Evolutionary conservation across 768 basidiomycete species (phyloP).

Genomic region (Tylopilus intermedius): DNA sequence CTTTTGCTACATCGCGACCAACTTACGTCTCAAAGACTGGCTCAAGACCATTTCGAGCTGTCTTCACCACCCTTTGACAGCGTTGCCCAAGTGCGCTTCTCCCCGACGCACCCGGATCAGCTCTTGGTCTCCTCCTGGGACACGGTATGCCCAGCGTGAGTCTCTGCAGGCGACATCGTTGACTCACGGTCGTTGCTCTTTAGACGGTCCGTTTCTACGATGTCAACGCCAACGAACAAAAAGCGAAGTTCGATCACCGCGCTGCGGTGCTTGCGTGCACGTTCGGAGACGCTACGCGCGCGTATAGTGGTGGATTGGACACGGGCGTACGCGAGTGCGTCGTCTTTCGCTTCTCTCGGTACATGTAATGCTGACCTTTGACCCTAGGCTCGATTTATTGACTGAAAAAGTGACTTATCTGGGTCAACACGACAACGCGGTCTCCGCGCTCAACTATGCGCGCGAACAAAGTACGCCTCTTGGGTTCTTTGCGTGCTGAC

Average conservation of each 20-base stretch:
- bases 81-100: slow-evolving; percentile 75
- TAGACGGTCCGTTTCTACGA: slow-evolving; percentile 61
- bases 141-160: slow-evolving; percentile 39
- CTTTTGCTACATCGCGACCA: background rate
- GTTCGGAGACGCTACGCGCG: slow-evolving; percentile 62
- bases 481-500: background rate
- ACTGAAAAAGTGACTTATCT: slow-evolving; percentile 68
- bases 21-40: background rate
- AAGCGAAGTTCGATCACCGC: slow-evolving; percentile 82
- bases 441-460: slow-evolving; percentile 73
- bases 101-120: slow-evolving; percentile 71
- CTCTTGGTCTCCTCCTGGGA: slow-evolving; percentile 91
- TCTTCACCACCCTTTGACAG: slow-evolving; percentile 80
- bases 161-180: slow-evolving; percentile 9
- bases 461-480: slow-evolving; percentile 43
- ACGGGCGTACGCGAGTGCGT: slow-evolving; percentile 72
- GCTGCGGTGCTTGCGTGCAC: slow-evolving; percentile 83
- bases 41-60: slow-evolving; percentile 40
- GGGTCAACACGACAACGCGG: slow-evolving; percentile 75
- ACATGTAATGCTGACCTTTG: background rate
- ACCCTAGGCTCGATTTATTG: slow-evolving; percentile 59
- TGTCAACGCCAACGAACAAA: slow-evolving; percentile 53
- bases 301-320: slow-evolving; percentile 84
- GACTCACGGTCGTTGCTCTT: slow-evolving; percentile 24
- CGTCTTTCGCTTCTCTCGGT: background rate